These are phyloP conservation scores for Sporothrix humicola DNA, from an alignment of 2,329 filamentous ascomycete genomes.

Conservation along the genomic window DNA sequence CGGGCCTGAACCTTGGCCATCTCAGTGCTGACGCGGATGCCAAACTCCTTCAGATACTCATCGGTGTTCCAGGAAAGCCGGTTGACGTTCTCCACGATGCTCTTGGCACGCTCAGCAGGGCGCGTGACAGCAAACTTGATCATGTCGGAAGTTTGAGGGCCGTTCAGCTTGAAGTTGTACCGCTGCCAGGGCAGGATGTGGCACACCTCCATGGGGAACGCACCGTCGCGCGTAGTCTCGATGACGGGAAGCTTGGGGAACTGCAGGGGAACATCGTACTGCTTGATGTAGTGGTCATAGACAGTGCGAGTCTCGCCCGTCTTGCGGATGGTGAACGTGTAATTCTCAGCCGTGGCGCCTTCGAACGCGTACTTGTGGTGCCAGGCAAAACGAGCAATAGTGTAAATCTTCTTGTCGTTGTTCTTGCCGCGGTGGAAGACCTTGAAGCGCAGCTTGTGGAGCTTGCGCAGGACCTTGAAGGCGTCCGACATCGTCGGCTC, in stretches of 20 bases:
- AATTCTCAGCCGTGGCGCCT: slow-evolving; percentile 57
- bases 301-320: slow-evolving; percentile 54
- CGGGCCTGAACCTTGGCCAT: slow-evolving; percentile 74
- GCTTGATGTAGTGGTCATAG: slow-evolving; percentile 60
- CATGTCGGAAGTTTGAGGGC: slow-evolving; percentile 76
- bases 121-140: slow-evolving; percentile 90
- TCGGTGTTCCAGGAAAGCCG: slow-evolving; percentile 73
- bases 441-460: slow-evolving; percentile 62
- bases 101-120: slow-evolving; percentile 68
- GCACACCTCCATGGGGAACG: slow-evolving; percentile 68
- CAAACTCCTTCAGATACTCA: slow-evolving; percentile 72
- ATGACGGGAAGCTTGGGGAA: slow-evolving; percentile 61
- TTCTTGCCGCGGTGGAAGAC: slow-evolving; percentile 60
- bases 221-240: slow-evolving; percentile 58
- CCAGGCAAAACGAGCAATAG: slow-evolving; percentile 58
- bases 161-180: slow-evolving; percentile 67
- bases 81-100: slow-evolving; percentile 71
- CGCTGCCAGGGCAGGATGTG: slow-evolving; percentile 60
- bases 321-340: slow-evolving; percentile 62
- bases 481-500: slow-evolving; percentile 52
- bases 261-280: slow-evolving; percentile 59
- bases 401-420: slow-evolving; percentile 56
- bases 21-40: slow-evolving; percentile 67
- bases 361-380: slow-evolving; percentile 50
- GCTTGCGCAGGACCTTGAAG: slow-evolving; percentile 60